Conservation (phyloP, 2,329 filamentous ascomycete species). For the Bipolaris cookei region DNA sequence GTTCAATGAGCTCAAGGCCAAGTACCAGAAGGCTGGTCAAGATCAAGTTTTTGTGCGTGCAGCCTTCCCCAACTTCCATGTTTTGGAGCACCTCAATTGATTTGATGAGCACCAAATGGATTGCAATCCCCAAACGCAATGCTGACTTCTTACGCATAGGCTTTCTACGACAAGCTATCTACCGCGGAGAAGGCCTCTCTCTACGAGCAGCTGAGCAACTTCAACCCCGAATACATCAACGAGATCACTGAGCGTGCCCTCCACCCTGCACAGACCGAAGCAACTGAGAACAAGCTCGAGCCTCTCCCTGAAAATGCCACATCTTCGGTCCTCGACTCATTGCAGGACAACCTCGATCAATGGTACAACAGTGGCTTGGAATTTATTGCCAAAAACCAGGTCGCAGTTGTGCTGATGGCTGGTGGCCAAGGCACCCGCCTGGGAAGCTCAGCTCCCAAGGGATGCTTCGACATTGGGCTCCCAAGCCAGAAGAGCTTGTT, state of each 20-base stretch:
- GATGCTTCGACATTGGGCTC: conserved; percentile 95
- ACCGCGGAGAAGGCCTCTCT: conserved; percentile 76
- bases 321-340: conserved; percentile 90
- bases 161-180: conserved; percentile 83
- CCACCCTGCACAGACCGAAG: conserved; percentile 70
- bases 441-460: conserved; percentile 94
- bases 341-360: conserved; percentile 74
- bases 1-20: conserved; percentile 70
- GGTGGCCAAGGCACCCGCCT: conserved; percentile 95
- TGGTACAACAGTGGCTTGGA: conserved; percentile 80
- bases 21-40: conserved; percentile 77
- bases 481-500: conserved; percentile 94
- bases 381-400: conserved; percentile 71
- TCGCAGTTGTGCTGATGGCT: conserved; percentile 92
- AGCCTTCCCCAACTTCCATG: neutral
- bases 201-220: conserved; percentile 78
- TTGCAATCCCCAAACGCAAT: neutral
- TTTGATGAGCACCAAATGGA: conserved; percentile 1
- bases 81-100: conserved; percentile 7
- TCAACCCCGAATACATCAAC: conserved; percentile 89
- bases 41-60: conserved; percentile 72
- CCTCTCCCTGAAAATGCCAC: conserved; percentile 85
- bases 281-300: conserved; percentile 68
- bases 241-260: conserved; percentile 82
- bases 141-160: neutral